These are phyloP conservation scores for Aristolochia californica DNA, from an alignment of 164 flowering plant genomes.

Conservation along the genomic window DNA sequence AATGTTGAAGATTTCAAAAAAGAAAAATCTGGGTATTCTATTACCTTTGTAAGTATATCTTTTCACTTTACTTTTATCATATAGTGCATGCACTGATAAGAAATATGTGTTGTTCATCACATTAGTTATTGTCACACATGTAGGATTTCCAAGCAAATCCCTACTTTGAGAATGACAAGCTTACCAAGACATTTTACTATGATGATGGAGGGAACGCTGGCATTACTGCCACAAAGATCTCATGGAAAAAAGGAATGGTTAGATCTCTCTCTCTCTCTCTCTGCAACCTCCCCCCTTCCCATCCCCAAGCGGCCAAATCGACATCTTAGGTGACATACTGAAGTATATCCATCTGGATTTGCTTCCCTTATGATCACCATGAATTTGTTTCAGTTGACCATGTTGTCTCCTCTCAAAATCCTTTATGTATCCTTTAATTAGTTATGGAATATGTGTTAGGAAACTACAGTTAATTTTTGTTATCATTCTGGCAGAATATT, in stretches of 20 bases:
- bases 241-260: slow-evolving; percentile 54
- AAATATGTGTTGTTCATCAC: background rate
- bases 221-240: slow-evolving; percentile 32
- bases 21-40: slow-evolving; percentile 74
- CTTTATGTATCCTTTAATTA: background rate
- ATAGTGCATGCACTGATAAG: background rate
- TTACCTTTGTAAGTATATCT: slow-evolving; percentile 61
- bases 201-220: slow-evolving; percentile 32
- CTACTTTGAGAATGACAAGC: slow-evolving; percentile 35
- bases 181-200: slow-evolving; percentile 29
- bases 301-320: background rate
- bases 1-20: slow-evolving; percentile 83
- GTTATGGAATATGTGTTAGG: background rate
- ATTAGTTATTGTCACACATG: background rate
- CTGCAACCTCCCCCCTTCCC: background rate
- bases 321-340: background rate
- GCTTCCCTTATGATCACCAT: no score
- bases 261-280: background rate
- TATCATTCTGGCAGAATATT: slow-evolving; percentile 20
- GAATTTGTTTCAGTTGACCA: no score
- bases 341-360: background rate
- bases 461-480: background rate
- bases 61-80: background rate
- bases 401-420: background rate
- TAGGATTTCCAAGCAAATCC: slow-evolving; percentile 40